Conservation (phyloP, 2,329 filamentous ascomycete genomes). For the Coniochaeta sp. region DNA sequence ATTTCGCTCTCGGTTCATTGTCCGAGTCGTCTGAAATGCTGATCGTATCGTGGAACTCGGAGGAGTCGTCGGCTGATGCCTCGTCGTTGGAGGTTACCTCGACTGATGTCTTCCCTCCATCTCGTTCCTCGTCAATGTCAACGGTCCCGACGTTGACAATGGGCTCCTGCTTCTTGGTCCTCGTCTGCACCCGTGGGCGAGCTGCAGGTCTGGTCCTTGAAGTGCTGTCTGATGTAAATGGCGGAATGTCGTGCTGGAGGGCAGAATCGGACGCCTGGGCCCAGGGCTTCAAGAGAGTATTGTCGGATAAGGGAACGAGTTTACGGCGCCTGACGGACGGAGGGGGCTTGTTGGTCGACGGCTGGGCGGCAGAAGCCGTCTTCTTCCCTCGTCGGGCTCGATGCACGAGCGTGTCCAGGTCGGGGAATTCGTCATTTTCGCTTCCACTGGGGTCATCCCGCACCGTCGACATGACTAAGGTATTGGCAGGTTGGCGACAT, state of each 20-base stretch:
- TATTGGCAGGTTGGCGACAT: not conserved
- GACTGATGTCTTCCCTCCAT: slow-evolving; percentile 11
- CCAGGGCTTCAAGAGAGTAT: slow-evolving; percentile 16
- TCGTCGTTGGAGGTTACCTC: slow-evolving; percentile 17
- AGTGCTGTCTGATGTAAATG: not conserved
- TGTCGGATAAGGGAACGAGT: slow-evolving; percentile 12
- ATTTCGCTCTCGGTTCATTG: slow-evolving; percentile 1
- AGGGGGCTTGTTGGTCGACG: not conserved
- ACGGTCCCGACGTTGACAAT: slow-evolving; percentile 1
- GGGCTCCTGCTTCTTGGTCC: slow-evolving; percentile 10
- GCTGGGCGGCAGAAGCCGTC: not conserved
- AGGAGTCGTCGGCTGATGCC: slow-evolving; percentile 9
- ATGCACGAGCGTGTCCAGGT: not conserved
- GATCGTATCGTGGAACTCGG: slow-evolving; percentile 9
- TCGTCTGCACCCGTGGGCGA: slow-evolving; percentile 10
- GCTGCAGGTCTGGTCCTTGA: not conserved
- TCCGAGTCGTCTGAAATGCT: slow-evolving; percentile 8
- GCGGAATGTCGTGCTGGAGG: not conserved
- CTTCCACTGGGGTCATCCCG: not conserved
- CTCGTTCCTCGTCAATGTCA: slow-evolving; percentile 5
- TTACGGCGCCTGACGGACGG: slow-evolving; percentile 16
- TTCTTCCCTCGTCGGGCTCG: not conserved
- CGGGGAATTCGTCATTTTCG: not conserved
- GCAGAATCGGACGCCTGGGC: slow-evolving; percentile 7
- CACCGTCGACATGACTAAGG: not conserved